Base-by-base conservation (phyloP, 441 rosid species). In the Hura crepitans region DNA sequence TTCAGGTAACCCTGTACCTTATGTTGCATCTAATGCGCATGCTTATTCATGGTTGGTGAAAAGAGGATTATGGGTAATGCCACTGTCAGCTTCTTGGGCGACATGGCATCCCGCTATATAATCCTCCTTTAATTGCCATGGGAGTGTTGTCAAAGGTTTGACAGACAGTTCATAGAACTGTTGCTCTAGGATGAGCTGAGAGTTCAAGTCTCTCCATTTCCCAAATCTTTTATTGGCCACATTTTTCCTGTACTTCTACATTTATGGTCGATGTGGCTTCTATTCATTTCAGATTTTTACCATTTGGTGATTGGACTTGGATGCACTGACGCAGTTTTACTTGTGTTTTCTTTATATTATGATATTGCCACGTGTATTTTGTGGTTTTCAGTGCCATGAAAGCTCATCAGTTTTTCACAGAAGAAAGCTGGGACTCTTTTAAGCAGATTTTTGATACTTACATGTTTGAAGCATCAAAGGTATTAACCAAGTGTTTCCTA, bases 131-230 rank as follows among this genome's bases (percentile, higher is more conserved):
- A 71, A 66, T 67, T 79, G 66, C 71, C 75, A 75, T 87, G 99
- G 97, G 96, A 94, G 94, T 94, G 99, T 84, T 92, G 99, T 92
- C 99, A 92, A 69, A 72, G 99, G 99, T 81, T 80, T 94, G 99
- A 94, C 99, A 71, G 89, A 79, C 94, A 81, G 99, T 92, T 90
- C 81, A 62, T 70, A 71, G 69, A 78, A 84, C 97, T 92, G 96
- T 91, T 82, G 91, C 87, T 90, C 87, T 79, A 74, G 82, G 80
- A 80, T 77, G 84, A 89, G 95, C 86, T 90, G 97, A 89, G 97
- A 94, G 99, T 94, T 94, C 99, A 84, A 94, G 83, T 90, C 99
- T 94, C 97, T 94, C 97, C 98, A 90, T 94, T 88, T 89, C 98
- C 97, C 97, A 81, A 82, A 75, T 72, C 62, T 72, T 20, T 69